Evolutionary conservation across 805 yeast species (phyloP).

Genomic region (Priceomyces melissophilus): DNA sequence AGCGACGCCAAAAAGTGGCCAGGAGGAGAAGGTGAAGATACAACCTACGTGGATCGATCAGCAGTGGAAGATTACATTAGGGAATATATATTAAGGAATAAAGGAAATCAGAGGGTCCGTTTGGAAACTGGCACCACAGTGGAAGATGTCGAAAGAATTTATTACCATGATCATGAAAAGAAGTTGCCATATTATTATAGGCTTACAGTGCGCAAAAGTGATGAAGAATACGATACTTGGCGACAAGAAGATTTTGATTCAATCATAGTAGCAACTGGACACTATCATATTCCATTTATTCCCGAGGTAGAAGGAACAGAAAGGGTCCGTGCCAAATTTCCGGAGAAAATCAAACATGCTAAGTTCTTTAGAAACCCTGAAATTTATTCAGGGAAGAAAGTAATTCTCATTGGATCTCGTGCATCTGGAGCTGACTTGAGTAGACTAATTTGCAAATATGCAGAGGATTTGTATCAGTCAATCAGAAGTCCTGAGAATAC

Average conservation of each 20-base stretch:
- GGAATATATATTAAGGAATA: slow-evolving; percentile 21
- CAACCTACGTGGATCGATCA: slow-evolving; percentile 24
- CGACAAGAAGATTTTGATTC: slow-evolving; percentile 36
- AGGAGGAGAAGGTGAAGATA: slow-evolving; percentile 14
- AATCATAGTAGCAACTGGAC: slow-evolving; percentile 46
- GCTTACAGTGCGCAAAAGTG: slow-evolving; percentile 17
- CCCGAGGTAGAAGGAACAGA: slow-evolving; percentile 42
- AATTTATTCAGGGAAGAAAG: slow-evolving; percentile 30
- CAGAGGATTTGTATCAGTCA: slow-evolving; percentile 28
- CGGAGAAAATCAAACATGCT: slow-evolving; percentile 38
- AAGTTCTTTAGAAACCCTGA: slow-evolving; percentile 37
- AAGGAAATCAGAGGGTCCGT: slow-evolving; percentile 14
- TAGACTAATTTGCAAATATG: slow-evolving; percentile 17
- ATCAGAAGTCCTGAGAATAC: slow-evolving; percentile 13
- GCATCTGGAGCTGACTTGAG: slow-evolving; percentile 28
- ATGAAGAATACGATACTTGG: slow-evolving; percentile 32
- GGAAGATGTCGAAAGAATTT: slow-evolving; percentile 30
- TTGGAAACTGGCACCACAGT: slow-evolving; percentile 33
- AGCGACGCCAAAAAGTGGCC: slow-evolving; percentile 40
- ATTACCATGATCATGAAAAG: slow-evolving; percentile 1
- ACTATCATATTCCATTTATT: slow-evolving; percentile 45
- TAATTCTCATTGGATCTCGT: slow-evolving; percentile 21
- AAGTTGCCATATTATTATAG: slow-evolving; percentile 12
- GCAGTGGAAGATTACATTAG: slow-evolving; percentile 27
- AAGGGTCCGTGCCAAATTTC: slow-evolving; percentile 28